Percentiles rank a stretch among this genome's conserved stretches.
Conservation (phyloP, 2,329 filamentous ascomycete species). For the Pseudocercospora macadamiae region DNA sequence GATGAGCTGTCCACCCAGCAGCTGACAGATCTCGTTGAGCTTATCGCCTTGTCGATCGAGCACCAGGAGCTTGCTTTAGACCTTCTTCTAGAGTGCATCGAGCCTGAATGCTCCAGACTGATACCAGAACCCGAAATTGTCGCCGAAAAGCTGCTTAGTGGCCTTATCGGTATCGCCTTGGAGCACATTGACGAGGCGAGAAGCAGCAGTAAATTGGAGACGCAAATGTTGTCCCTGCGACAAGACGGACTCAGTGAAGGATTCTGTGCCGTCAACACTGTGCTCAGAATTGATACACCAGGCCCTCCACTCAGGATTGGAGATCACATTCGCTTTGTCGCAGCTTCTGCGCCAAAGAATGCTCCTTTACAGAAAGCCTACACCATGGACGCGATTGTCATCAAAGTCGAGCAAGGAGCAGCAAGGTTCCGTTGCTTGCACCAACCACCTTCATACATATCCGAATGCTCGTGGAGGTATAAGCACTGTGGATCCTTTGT, state of each 20-base stretch:
- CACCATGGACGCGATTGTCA: neutral
- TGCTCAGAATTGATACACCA: conserved; percentile 6
- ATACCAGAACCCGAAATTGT: too few species aligned
- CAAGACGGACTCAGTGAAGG: conserved; percentile 5
- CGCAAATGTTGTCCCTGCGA: neutral
- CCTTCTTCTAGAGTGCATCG: conserved; percentile 10
- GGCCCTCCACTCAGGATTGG: neutral
- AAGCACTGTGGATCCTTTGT: conserved; percentile 3
- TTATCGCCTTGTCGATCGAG: neutral
- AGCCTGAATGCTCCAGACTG: conserved; percentile 2
- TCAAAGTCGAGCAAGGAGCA: neutral
- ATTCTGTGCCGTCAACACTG: conserved; percentile 4
- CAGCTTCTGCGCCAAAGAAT: neutral
- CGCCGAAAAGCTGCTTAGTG: too few species aligned
- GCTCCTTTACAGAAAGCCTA: neutral
- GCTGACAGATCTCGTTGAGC: conserved; percentile 6
- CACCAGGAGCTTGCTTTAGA: conserved; percentile 5
- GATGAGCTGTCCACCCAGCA: neutral
- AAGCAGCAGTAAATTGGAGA: neutral
- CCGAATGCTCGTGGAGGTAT: conserved; percentile 4
- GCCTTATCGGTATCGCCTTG: conserved; percentile 6
- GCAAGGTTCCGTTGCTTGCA: neutral
- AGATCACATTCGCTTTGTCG: neutral
- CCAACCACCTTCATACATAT: neutral
- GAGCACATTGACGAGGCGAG: conserved; percentile 11